Evolutionary conservation across 305 asterid genomes (phyloP), one percentile per base, ranked within the genome.

Genomic region (Plantago rigida): DNA sequence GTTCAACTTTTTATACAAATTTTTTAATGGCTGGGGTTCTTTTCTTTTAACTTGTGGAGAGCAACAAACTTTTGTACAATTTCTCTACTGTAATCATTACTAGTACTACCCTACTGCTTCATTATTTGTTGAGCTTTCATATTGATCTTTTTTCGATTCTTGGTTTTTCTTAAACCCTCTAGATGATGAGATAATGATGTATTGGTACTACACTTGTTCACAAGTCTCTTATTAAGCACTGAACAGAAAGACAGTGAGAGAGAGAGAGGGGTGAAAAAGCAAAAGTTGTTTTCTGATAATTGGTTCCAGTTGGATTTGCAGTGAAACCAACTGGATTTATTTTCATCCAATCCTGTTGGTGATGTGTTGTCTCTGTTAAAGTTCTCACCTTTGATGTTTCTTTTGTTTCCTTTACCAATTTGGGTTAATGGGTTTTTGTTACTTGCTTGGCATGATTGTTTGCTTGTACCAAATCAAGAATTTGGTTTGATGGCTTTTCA

Each of bases 131-230:
- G 60, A 24, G 5, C 39, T 22, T 51, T 17, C 10, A 29, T 42
- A 15, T 60, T 67, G 63, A 34, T 64, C 22, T 14, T 52, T 60
- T 54, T 54, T 47, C 47, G 34, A 5, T 19, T 68, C 63, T 66
- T 48, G 56, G 64, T 56, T 56, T 61, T n/a, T 56, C 64, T 48
- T 29, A 56, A 57, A 61, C 24, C 11, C 67, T 67, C 60, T 29
- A 68, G 79, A 83, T 83, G 82, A 85, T 85, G 90, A 75, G 90
- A 83, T 71, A 85, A 83, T 85, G 83, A 81, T 85, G 86, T 74
- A 52, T 13, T 67, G 51, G 70, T 69, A 77, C 79, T 73, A 68
- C 68, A 77, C 68, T 65, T 63, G 26, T 60, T 66, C 72, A 22
- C 26, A 22, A 22, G 26, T 22, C 26, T 22, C 26, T 22, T 22